Evolutionary conservation across 495 filamentous ascomycete genomes (phyloP), one percentile per base, ranked within the genome.

Genomic region (Trichoderma asperelloides): DNA sequence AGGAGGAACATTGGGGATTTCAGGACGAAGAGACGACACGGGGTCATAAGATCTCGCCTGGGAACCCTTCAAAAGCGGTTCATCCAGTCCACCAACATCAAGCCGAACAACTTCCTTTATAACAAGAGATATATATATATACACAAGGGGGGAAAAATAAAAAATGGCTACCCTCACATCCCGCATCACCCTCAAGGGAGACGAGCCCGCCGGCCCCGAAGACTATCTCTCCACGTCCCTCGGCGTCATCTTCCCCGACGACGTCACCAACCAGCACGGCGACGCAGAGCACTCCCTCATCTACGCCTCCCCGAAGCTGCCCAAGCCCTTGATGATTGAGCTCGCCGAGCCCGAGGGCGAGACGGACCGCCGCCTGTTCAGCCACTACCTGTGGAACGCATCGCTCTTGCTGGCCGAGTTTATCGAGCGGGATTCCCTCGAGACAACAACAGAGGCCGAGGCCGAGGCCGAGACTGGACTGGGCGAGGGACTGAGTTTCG

Each of bases 381-480:
- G 87, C 41, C 93, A 96, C 74, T 90, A 90, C 74, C 77, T 96
- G 7, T 96, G 93, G 93, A 96, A 94, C 74, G 81, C 91, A n/a
- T 87, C 82, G 0, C 77, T 94, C 69, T 79, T 88, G 66, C 80
- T 93, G 62, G 89, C 89, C 1, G 89, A 91, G 73, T 78, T 87
- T 15, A 78, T 95, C 12, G 87, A 90, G 71, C 77, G 76, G 5
- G 75, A 74, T 23, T 72, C 77, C 8, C 71, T 81, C 2, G 66
- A 67, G 41, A 69, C 30, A 74, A 63, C 30, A n/a, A 63, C 15
- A 6, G 40, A 64, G 12, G 62, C 13, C 4, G 28, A 64, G 13
- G 23, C 30, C 2, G 30, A 70, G 49, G 62, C 15, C 11, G 40
- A 13, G 64, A 1, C 0, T 30, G 66, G 5, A 30, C 21, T 66